Base-by-base conservation (phyloP, 208 protist species). In the Naegleria fowleri region DNA sequence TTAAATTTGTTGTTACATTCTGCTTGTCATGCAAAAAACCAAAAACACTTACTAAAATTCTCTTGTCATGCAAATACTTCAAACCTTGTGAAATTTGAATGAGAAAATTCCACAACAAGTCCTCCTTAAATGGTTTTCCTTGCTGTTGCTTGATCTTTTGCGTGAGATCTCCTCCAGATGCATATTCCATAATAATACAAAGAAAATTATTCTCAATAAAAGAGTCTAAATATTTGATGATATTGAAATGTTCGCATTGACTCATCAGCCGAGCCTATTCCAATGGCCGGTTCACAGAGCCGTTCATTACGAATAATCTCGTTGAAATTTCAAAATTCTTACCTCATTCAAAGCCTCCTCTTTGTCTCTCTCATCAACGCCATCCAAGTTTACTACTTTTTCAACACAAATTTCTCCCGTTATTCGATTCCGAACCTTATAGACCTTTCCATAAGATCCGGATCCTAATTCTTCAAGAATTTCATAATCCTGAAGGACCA, bases 111-210 rank as follows among this genome's bases (percentile, higher is more conserved):
- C 88, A 90, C 48, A 90, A 39, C 52, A 90, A 86, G n/a, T 90
- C 88, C 29, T 90, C 88, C 33, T 51, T 41, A 39, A 90, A 52
- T 7, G 83, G 39, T 52, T 89, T 89, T 58, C 22, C 86, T 36
- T 90, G 15, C 29, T 39, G 39, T 43, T n/a, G 9, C 52, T 87
- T 87, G 38, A 97, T 86, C 52, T 95, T 84, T 16, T 93, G 87
- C 91, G 96, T 94, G 76, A 98, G 93, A 93, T 98, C 97, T 4
- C 97, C 96, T 75, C 96, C 96, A 91, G 95, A 95, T 93, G 97
- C 97, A 93, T 96, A 97, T 43, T 97, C 95, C 95, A 98, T 97
- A 29, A 93, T 85, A 58, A 93, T 93, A 76, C 93, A 33, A 0
- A 93, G 87, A 16, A 86, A 22, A 19, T 76, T 90, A 39, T 93